A percentile compares a stretch with the other conserved stretches of the same genome.
Evolutionary conservation across 192 early-diverging fungal genomes (phyloP).

Genomic region (Gaertneriomyces semiglobifer): DNA sequence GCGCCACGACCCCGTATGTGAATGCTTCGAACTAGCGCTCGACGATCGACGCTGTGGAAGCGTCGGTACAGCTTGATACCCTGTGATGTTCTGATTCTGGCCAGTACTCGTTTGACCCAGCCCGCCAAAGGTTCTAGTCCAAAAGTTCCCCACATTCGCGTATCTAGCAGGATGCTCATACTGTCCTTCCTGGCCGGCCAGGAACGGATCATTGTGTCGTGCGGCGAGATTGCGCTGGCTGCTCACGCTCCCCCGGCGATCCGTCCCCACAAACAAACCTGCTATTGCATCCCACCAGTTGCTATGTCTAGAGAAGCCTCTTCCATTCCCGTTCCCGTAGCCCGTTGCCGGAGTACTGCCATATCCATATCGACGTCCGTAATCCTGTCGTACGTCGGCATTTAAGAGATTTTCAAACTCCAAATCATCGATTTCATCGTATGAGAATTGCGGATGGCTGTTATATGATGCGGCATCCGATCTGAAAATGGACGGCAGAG

Average conservation of each 20-base stretch:
- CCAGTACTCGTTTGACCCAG: background rate
- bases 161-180: background rate
- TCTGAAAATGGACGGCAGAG: no score
- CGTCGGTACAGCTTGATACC: conserved; percentile 22
- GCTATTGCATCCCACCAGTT: conserved; percentile 14
- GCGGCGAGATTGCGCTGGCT: background rate
- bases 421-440: conserved; percentile 35
- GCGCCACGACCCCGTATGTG: no score
- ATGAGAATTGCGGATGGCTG: conserved; percentile 10
- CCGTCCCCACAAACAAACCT: conserved; percentile 1
- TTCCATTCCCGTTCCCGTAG: background rate
- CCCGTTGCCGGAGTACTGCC: background rate
- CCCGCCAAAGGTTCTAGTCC: background rate
- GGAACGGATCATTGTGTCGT: background rate
- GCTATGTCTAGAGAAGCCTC: background rate
- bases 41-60: background rate
- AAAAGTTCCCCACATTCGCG: background rate
- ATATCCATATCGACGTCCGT: background rate
- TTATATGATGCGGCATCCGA: background rate
- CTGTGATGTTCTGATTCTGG: background rate
- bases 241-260: background rate
- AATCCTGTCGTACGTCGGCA: background rate
- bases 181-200: background rate
- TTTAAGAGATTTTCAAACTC: conserved; percentile 34
- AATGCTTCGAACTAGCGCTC: background rate